phyloP scores from a whole-genome alignment of 345 rosid species.

The Combretum micranthum region DNA sequence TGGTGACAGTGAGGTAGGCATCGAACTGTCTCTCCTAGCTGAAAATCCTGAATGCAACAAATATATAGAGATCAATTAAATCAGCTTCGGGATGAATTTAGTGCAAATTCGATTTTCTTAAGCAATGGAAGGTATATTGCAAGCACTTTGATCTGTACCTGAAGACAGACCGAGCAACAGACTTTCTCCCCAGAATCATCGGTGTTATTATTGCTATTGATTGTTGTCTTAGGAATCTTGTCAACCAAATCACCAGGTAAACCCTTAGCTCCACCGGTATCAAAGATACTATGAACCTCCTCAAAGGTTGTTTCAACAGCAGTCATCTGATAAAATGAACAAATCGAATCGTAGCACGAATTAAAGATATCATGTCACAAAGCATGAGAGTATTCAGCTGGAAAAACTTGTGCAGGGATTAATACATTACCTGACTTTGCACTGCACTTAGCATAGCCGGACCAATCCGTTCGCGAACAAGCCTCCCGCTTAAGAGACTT shows the following conservation, averaged over 20 bases:
- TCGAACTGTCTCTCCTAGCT: slow-evolving; percentile 81
- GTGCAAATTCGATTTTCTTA: neutral
- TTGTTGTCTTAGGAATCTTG: slow-evolving; percentile 75
- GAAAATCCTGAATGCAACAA: slow-evolving; percentile 66
- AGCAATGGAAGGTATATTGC: neutral
- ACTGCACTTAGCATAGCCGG: slow-evolving; percentile 99
- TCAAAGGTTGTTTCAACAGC: slow-evolving; percentile 74
- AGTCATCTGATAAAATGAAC: slow-evolving; percentile 61
- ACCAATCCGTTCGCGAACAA: slow-evolving; percentile 93
- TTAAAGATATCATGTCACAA: too few relatives aligned
- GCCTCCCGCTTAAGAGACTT: slow-evolving; percentile 97
- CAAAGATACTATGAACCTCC: slow-evolving; percentile 77
- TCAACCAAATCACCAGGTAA: slow-evolving; percentile 69
- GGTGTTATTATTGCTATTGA: slow-evolving; percentile 46
- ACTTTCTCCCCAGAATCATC: slow-evolving; percentile 79
- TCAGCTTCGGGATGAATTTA: neutral
- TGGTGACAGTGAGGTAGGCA: slow-evolving; percentile 95
- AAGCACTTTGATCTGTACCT: slow-evolving; percentile 32
- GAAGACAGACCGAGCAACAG: slow-evolving; percentile 94
- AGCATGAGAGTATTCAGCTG: too few relatives aligned
- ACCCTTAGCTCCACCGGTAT: slow-evolving; percentile 74
- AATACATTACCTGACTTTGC: slow-evolving; percentile 80
- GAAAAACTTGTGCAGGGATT: too few relatives aligned
- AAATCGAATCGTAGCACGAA: neutral
- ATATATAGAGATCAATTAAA: neutral